A percentile compares a stretch with the other conserved stretches of the same genome.
These are phyloP conservation scores for Eremomyces bilateralis DNA, from an alignment of 495 filamentous ascomycete genomes.

Conservation along the genomic window DNA sequence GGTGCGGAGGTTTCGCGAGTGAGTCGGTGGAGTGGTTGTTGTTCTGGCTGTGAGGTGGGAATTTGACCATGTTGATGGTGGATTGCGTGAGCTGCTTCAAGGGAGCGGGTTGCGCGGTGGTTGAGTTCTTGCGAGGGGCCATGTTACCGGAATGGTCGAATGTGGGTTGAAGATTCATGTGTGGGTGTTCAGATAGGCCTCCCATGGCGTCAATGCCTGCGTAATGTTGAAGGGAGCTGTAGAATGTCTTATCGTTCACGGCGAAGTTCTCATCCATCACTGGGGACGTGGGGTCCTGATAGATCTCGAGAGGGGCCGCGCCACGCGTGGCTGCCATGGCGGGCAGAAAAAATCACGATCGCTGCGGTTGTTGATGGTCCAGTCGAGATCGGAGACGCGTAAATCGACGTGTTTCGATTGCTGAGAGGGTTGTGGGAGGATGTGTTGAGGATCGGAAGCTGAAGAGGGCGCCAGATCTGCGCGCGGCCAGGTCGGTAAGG, in stretches of 20 bases:
- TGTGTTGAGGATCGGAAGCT: no score
- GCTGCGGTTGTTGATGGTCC: no score
- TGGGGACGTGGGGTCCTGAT: constrained; percentile 39
- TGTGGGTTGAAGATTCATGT: constrained; percentile 16
- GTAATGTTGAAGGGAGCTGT: constrained; percentile 21
- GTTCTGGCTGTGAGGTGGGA: constrained; percentile 37
- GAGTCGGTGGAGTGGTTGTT: constrained; percentile 27
- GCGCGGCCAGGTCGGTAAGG: no score
- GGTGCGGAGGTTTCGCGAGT: constrained; percentile 11
- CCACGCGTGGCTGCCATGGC: constrained; percentile 46
- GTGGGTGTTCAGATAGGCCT: constrained; percentile 29
- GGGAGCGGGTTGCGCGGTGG: constrained; percentile 42
- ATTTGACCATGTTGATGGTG: constrained; percentile 5
- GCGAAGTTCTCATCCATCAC: no score
- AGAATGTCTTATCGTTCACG: no score
- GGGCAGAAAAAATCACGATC: no score
- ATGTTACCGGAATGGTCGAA: constrained; percentile 3
- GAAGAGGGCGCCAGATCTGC: no score
- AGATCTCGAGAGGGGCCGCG: constrained; percentile 37
- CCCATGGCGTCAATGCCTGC: constrained; percentile 24
- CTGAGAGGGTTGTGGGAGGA: no score
- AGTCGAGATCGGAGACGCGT: no score
- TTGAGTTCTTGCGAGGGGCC: constrained; percentile 12
- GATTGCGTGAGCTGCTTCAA: constrained; percentile 1
- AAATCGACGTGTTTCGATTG: no score